phyloP scores from a whole-genome alignment of 495 filamentous ascomycete genomes.

The Paragyromitra xinjiangensis region DNA sequence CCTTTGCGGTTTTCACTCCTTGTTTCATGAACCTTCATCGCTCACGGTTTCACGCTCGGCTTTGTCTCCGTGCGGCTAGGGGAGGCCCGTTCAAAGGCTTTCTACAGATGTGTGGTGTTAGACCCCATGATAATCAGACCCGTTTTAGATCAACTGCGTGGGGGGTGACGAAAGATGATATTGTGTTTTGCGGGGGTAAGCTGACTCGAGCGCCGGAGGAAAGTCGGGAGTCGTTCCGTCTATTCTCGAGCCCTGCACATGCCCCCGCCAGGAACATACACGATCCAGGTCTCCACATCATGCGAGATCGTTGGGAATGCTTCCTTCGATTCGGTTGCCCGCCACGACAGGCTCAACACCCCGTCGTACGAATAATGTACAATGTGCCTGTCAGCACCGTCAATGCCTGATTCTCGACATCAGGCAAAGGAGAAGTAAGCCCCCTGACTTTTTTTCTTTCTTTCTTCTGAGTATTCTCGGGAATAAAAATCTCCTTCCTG shows the following conservation, averaged over 20 bases:
- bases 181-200: conserved; percentile 51
- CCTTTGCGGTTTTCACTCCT: conserved; percentile 13
- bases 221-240: conserved; percentile 54
- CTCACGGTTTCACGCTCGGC: conserved; percentile 37
- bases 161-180: conserved; percentile 49
- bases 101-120: conserved; percentile 22
- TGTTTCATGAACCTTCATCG: conserved; percentile 38
- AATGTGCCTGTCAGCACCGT: conserved; percentile 25
- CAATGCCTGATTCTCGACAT: conserved; percentile 19
- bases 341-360: conserved; percentile 40
- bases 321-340: conserved; percentile 53
- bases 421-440: conserved; percentile 36
- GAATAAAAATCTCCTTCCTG: conserved; percentile 43
- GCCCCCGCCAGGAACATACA: conserved; percentile 43
- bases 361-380: conserved; percentile 28
- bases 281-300: conserved; percentile 55
- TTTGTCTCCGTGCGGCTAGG: conserved; percentile 49
- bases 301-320: conserved; percentile 56
- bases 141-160: conserved; percentile 49
- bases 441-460: conserved; percentile 11
- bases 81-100: conserved; percentile 28
- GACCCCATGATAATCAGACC: conserved; percentile 40
- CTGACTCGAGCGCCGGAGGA: conserved; percentile 45
- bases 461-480: conserved; percentile 10
- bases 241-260: conserved; percentile 50